Evolutionary conservation across 2,329 filamentous ascomycete genomes (phyloP), one percentile per base, ranked within the genome.

Genomic region (Diplocarpon rosae): DNA sequence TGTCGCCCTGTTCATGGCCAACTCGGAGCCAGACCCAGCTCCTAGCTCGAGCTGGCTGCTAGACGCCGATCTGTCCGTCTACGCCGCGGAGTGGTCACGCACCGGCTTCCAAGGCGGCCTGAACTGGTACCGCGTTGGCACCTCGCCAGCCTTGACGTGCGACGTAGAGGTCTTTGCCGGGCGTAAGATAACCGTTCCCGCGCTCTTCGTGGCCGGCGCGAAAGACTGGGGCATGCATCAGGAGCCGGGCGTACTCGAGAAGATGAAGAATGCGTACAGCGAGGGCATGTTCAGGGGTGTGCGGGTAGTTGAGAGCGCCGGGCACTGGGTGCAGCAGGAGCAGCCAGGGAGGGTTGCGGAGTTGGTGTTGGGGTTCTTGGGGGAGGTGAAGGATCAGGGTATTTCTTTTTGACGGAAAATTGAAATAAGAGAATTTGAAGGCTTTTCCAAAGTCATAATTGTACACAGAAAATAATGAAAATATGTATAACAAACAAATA

Each of bases 251-350:
- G 77, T 71, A 0, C 57, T 85, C 4, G 76, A 83, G 56, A 69
- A 67, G 24, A 73, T 78, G 60, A 65, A 65, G 5, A 62, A 66
- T 7, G 66, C 66, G 0, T 80, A 76, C 50, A 64, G 61, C 20
- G 68, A 71, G 20, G 20, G 7, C 20, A 24, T 24, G 46, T 81
- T 76, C 56, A 65, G 66, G 39, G 73, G 74, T 0, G 60, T 66
- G 29, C 69, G 58, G 39, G 62, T 78, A 14, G 64, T 84, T 11
- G 69, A 78, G 13, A 69, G 70, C 0, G 78, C 78, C 4, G 80
- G 80, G 0, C 81, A 85, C 64, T 85, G 80, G 80, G 72, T 80
- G 30, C 78, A 81, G 56, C 77, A 83, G 60, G 79, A 84, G 59
- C 68, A 76, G 57, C 72, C 77, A 1, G 69, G 73, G 52, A 67